These are phyloP conservation scores for Parascedosporium putredinis DNA, from an alignment of 2,329 filamentous ascomycete genomes.

Conservation along the genomic window DNA sequence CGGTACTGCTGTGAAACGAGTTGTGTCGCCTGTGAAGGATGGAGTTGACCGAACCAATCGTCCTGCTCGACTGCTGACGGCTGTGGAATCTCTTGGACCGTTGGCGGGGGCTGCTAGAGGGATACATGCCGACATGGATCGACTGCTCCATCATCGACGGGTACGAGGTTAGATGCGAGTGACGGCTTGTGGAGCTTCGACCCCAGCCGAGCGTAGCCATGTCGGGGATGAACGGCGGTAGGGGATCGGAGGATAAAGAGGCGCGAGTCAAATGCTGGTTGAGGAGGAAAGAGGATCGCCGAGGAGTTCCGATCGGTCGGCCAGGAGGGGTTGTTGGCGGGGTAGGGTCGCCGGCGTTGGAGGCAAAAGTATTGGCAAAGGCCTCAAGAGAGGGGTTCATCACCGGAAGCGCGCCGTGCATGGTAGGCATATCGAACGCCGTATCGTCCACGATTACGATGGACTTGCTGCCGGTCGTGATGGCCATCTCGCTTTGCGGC, in stretches of 20 bases:
- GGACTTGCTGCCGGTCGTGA: slow-evolving; percentile 77
- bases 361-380: slow-evolving; percentile 41
- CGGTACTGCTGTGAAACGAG: slow-evolving; percentile 49
- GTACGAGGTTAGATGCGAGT: slow-evolving; percentile 7
- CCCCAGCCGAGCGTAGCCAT: slow-evolving; percentile 26
- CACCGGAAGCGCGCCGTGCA: slow-evolving; percentile 38
- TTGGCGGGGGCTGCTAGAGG: background rate
- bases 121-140: slow-evolving; percentile 8
- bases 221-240: slow-evolving; percentile 39
- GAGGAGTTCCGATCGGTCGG: slow-evolving; percentile 30
- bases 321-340: slow-evolving; percentile 52
- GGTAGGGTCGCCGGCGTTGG: slow-evolving; percentile 41
- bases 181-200: slow-evolving; percentile 22
- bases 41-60: slow-evolving; percentile 39
- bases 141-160: slow-evolving; percentile 18
- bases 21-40: slow-evolving; percentile 44
- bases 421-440: slow-evolving; percentile 35
- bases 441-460: slow-evolving; percentile 79
- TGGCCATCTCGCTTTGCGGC: slow-evolving; percentile 41
- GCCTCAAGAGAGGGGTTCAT: slow-evolving; percentile 38
- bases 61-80: slow-evolving; percentile 36
- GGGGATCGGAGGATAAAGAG: slow-evolving; percentile 25
- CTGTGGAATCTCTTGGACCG: slow-evolving; percentile 21
- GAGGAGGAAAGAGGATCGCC: slow-evolving; percentile 45
- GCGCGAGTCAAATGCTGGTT: slow-evolving; percentile 32